Evolutionary conservation across 2,329 filamentous ascomycete genomes (phyloP), one percentile per base, ranked within the genome.

Genomic region (Fusarium phyllophilum): DNA sequence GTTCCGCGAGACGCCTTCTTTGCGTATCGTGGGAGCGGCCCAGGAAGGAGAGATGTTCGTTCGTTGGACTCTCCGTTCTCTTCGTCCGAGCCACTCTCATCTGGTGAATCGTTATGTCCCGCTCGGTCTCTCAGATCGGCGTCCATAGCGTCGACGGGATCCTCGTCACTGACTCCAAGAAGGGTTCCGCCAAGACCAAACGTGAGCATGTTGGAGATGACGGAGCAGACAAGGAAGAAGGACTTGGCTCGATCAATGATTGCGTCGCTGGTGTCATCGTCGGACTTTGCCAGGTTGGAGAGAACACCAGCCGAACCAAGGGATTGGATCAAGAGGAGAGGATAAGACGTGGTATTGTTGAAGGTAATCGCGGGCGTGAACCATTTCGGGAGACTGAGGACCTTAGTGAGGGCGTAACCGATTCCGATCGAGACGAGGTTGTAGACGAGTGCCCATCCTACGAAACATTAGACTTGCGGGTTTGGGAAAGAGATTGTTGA

Each of bases 191-290:
- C 69, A 7, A 72, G 55, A 13, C 70, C 69, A 34, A 72, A 72
- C 10, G 70, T 72, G 24, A 72, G 58, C 69, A 73, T 72, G 26
- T 72, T 72, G 41, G 70, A 72, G 29, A 73, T 36, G 33, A 72
- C 70, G n/a, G 70, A 72, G 29, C 64, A 72, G 39, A 72, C 70
- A 10, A 72, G 69, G 26, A 72, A 72, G 45, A 69, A 72, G 13
- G 70, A 72, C 41, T 72, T 72, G 49, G 69, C 64, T 44, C 70
- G 69, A 10, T 46, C 49, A 2, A 72, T 72, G 7, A 72, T 72
- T 13, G 59, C 51, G 13, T 72, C 65, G 39, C 56, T 58, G 22
- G 29, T 31, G 18, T 72, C 70, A 8, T 72, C n/a, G 9, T 72
- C 55, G 31, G 70, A 72, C 45, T 73, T 73, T 36, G 70, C 64